These are phyloP conservation scores for Vaccinium myrtillus DNA, from an alignment of 148 eudicot genomes.

Conservation along the genomic window DNA sequence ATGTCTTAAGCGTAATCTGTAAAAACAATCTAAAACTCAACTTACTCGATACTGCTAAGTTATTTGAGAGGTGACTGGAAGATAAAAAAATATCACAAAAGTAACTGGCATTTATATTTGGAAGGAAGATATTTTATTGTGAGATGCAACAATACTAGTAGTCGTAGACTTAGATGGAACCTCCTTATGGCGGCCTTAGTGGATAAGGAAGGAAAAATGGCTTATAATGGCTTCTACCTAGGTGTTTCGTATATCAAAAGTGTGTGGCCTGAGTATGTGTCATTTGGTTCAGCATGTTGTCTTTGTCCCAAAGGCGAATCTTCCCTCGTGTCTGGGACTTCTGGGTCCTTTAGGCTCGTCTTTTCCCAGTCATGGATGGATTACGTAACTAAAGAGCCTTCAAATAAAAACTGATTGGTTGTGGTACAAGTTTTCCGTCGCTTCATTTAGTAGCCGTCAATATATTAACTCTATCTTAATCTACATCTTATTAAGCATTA, in stretches of 20 bases:
- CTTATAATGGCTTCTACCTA: neutral
- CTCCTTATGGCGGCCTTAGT: neutral
- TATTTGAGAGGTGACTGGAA: neutral
- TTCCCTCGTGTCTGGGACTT: neutral
- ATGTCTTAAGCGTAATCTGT: neutral
- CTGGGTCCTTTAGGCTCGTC: neutral
- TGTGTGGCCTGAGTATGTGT: neutral
- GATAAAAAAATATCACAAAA: neutral
- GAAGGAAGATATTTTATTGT: neutral
- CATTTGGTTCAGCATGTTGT: neutral
- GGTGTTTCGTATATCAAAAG: neutral
- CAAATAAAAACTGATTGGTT: neutral
- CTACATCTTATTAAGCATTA: neutral
- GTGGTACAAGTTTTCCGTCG: neutral
- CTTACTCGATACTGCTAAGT: neutral
- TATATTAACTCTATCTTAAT: neutral
- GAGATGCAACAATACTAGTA: neutral
- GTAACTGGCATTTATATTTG: neutral
- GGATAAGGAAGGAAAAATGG: neutral
- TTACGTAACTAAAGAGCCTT: neutral
- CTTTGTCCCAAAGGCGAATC: neutral
- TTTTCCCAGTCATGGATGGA: neutral
- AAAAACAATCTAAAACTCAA: neutral
- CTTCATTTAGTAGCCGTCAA: neutral
- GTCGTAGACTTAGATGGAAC: neutral